Base-by-base conservation (phyloP, 2,329 filamentous ascomycete genomes). In the Phaeophleospora eucalypticola region DNA sequence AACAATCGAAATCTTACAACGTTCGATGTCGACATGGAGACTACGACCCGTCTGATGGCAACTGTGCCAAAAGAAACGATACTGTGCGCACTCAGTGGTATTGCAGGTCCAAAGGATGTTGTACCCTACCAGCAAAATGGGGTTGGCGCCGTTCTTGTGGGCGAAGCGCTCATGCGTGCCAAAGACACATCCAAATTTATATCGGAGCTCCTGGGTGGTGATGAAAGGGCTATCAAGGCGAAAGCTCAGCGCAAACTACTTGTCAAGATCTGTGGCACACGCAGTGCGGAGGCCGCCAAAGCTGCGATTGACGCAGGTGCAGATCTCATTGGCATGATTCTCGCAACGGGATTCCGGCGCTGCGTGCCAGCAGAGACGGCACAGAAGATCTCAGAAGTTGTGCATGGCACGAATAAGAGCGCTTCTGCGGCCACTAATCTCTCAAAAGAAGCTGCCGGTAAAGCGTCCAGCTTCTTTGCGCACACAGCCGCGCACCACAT, bases 1-100 rank as follows among this genome's bases (percentile, higher is more conserved):
- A 98, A 98, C 72, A 98, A 98, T 72, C 84, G 93, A 45, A 95
- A 98, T 63, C 77, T 98, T 10, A 91, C 91, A 58, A 97, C 85
- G 61, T 98, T 98, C 60, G 90, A 97, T 65, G 93, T 98, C 16
- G 94, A 98, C 66, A 80, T 98, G 53, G 83, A 86, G 50, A 58
- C 55, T 16, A 61, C 59, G 17, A 59, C 54, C 18, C 84, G 91
- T 18, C 73, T 98, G 40, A 87, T 95, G 69, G 84, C 83, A 61
- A 84, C 91, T 72, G 90, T 96, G 2, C 86, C 89, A 2, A 80
- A 87, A 53, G 85, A 82, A 45, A 95, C 89, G 3, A 84, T 95
- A 50, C 84, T 98, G 20, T 96, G 89, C 65, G 94, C 93, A 8
- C 77, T 98, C 27, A 97, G 91, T 64, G 93, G 93, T 38, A 98